Conservation (phyloP, 148 eudicot species). For the Suaeda aralocaspica region DNA sequence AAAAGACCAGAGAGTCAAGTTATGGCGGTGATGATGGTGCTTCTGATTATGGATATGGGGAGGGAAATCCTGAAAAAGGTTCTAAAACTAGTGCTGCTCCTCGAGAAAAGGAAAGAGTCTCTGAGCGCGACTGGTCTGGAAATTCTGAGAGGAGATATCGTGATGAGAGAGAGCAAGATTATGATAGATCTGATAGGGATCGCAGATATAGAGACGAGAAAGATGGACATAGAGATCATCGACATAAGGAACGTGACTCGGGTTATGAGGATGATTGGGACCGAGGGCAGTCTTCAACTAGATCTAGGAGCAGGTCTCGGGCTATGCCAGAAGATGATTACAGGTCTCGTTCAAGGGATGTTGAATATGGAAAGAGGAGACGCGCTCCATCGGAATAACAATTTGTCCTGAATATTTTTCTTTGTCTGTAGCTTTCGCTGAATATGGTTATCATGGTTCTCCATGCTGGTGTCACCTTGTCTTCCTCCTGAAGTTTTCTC, state of each 20-base stretch:
- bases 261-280: conserved; percentile 81
- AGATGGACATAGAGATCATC: conserved; percentile 60
- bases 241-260: conserved; percentile 53
- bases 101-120: conserved; percentile 64
- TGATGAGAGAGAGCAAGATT: conserved; percentile 69
- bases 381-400: conserved; percentile 67
- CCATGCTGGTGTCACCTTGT: conserved; percentile 14
- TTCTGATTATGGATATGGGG: conserved; percentile 77
- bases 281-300: conserved; percentile 69
- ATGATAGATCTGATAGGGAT: conserved; percentile 68
- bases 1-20: conserved; percentile 73
- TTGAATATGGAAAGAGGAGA: conserved; percentile 81
- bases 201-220: conserved; percentile 63
- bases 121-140: conserved; percentile 73
- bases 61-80: conserved; percentile 61
- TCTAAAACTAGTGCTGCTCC: conserved; percentile 53
- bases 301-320: conserved; percentile 75
- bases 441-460: conserved; percentile 7
- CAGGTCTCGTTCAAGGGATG: conserved; percentile 75
- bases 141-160: conserved; percentile 69
- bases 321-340: conserved; percentile 67
- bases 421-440: not conserved
- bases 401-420: conserved; percentile 5
- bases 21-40: conserved; percentile 88
- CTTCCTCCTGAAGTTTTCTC: conserved; percentile 23